Base-by-base conservation (phyloP, 768 basidiomycete species). In the Clitopilus hobsonii region DNA sequence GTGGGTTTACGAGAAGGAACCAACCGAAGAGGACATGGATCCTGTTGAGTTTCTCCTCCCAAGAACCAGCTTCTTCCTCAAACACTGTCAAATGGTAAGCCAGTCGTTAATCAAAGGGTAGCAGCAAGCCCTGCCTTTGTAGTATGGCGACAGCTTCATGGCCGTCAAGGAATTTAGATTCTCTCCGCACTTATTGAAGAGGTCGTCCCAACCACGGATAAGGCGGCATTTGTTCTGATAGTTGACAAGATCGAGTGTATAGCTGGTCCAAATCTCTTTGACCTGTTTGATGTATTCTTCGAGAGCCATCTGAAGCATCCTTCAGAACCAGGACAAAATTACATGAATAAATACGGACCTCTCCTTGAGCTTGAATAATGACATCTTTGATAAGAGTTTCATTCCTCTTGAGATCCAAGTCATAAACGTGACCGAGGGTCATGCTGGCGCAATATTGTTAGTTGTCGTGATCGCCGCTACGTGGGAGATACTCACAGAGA, bases 181-280 rank as follows among this genome's bases (percentile, higher is more conserved):
- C 71, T 99, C 97, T 61, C 92, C 86, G 68, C 97, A 98, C 71
- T 97, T 98, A 71, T 83, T 93, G 75, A 98, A 96, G 24, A 97
- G 76, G 52, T 98, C 95, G 66, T 98, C 95, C 94, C 94, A 98
- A 18, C 93, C 94, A 68, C 94, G 93, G 60, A 99, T 98, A 23
- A 99, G 80, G 51, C 97, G 89, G 63, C 96, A 98, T 69, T 96
- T 99, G 69, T 94, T 98, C 77, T 98, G 97, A 67, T 98, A 99
- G 67, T 98, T 96, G 62, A 98, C 91, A 45, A 99, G 77, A 62
- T 98, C 97, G 51, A 99, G 79, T 1, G 94, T 91, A 66, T 98
- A 98, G 63, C 82, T 94, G 0, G 91, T 89, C 97, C 97, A 99
- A 1, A 82, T 91, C 71, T 98, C 97, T 69, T 94, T 94, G 65